Conservation (phyloP, 208 protist species). For the Angomonas deanei region DNA sequence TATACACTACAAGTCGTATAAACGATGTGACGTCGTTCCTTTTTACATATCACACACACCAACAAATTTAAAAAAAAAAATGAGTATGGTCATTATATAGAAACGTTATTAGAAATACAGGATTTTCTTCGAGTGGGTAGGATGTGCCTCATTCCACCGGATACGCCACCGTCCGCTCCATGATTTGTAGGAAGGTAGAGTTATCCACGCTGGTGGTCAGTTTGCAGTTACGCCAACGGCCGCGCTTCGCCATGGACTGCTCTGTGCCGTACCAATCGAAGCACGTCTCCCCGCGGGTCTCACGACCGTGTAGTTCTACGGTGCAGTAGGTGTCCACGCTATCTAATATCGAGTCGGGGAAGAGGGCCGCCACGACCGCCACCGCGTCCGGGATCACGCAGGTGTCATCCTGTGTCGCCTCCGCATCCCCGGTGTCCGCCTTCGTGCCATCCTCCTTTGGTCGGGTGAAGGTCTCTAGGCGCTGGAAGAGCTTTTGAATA, state of each 20-base stretch:
- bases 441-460: slow-evolving; percentile 52
- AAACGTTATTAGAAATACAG: too few relatives aligned
- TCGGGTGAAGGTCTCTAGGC: slow-evolving; percentile 66
- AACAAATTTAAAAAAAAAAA: too few relatives aligned
- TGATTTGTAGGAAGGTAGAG: slow-evolving; percentile 32
- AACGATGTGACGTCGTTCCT: too few relatives aligned
- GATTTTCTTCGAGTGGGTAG: too few relatives aligned
- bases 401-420: slow-evolving; percentile 71
- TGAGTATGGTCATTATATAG: too few relatives aligned
- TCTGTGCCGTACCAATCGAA: slow-evolving; percentile 86
- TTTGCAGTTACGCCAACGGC: slow-evolving; percentile 71
- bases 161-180: slow-evolving; percentile 45
- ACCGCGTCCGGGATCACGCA: slow-evolving; percentile 82
- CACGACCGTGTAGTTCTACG: slow-evolving; percentile 60
- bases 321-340: slow-evolving; percentile 62
- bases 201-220: slow-evolving; percentile 40
- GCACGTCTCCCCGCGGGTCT: slow-evolving; percentile 66
- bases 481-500: slow-evolving; percentile 67
- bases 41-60: too few relatives aligned
- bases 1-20: too few relatives aligned
- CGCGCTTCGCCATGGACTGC: slow-evolving; percentile 77
- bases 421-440: slow-evolving; percentile 64
- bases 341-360: slow-evolving; percentile 50
- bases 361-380: slow-evolving; percentile 52
- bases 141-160: too few relatives aligned